These are phyloP conservation scores for Pistacia vera DNA, from an alignment of 345 rosid species.

Conservation along the genomic window DNA sequence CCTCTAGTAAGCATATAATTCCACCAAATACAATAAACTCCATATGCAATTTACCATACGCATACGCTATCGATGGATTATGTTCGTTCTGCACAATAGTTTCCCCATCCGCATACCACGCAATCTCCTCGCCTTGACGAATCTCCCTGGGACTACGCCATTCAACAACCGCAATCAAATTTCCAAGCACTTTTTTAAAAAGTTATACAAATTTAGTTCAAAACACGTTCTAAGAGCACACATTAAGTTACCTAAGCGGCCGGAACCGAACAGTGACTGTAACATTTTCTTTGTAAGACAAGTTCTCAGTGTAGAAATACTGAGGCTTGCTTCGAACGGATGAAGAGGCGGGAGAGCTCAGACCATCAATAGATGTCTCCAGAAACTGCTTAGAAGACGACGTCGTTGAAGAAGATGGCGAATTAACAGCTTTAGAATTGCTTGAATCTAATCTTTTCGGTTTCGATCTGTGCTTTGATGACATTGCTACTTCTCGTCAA, in stretches of 20 bases:
- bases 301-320: constrained; percentile 58
- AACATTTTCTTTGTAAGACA: constrained; percentile 77
- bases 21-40: background rate
- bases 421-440: constrained; percentile 61
- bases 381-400: constrained; percentile 78
- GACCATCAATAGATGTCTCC: constrained; percentile 87
- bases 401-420: constrained; percentile 86
- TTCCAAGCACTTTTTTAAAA: constrained; percentile 3
- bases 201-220: background rate
- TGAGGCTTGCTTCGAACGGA: constrained; percentile 90
- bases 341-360: constrained; percentile 95
- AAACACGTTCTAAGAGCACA: background rate
- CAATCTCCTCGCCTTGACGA: constrained; percentile 97
- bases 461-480: constrained; percentile 67
- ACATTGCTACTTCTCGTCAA: constrained; percentile 53
- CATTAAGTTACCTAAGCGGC: constrained; percentile 67
- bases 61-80: constrained; percentile 86
- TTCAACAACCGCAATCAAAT: constrained; percentile 26
- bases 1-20: background rate
- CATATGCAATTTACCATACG: constrained; percentile 69
- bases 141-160: constrained; percentile 87
- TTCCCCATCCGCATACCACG: constrained; percentile 99
- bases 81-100: constrained; percentile 87
- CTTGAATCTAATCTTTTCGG: constrained; percentile 50
- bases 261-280: constrained; percentile 97